Evolutionary conservation across 495 filamentous ascomycete species (phyloP).

Genomic region (Talaromyces thailandensis): DNA sequence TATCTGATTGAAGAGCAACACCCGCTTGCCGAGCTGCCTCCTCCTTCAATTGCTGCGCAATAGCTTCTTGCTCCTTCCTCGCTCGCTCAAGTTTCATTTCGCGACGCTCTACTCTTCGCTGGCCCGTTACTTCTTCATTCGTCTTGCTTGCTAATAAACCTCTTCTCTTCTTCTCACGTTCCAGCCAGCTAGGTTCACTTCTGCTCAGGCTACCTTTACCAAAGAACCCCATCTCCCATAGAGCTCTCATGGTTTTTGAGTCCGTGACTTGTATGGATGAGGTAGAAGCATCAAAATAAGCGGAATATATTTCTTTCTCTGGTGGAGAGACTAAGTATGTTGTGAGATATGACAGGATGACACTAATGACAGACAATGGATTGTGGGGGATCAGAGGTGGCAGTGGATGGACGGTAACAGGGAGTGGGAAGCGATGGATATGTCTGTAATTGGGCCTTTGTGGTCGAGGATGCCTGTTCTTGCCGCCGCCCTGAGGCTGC

Average conservation of each 20-base stretch:
- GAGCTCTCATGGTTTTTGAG: constrained; percentile 56
- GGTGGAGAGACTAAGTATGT: constrained; percentile 55
- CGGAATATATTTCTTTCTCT: constrained; percentile 66
- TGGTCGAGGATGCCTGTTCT: constrained; percentile 25
- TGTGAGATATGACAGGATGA: constrained; percentile 65
- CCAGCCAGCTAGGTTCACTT: constrained; percentile 89
- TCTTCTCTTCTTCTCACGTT: constrained; percentile 63
- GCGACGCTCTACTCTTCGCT: constrained; percentile 68
- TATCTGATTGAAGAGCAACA: background rate
- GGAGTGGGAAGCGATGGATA: constrained; percentile 72
- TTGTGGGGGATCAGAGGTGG: constrained; percentile 87
- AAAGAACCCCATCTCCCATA: constrained; percentile 96
- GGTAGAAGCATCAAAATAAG: constrained; percentile 68
- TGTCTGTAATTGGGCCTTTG: constrained; percentile 56
- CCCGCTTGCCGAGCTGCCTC: constrained; percentile 41
- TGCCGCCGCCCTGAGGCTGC: constrained; percentile 6
- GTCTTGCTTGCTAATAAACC: constrained; percentile 54
- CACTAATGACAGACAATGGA: constrained; percentile 74
- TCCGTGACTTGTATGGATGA: constrained; percentile 81
- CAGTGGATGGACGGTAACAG: constrained; percentile 69
- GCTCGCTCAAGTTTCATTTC: constrained; percentile 85
- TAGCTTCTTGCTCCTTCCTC: constrained; percentile 67
- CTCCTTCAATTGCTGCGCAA: constrained; percentile 59
- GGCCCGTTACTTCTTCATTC: constrained; percentile 70
- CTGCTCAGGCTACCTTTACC: constrained; percentile 88